These are phyloP conservation scores for Starmera caribaea DNA, from an alignment of 805 yeast species.

Conservation along the genomic window DNA sequence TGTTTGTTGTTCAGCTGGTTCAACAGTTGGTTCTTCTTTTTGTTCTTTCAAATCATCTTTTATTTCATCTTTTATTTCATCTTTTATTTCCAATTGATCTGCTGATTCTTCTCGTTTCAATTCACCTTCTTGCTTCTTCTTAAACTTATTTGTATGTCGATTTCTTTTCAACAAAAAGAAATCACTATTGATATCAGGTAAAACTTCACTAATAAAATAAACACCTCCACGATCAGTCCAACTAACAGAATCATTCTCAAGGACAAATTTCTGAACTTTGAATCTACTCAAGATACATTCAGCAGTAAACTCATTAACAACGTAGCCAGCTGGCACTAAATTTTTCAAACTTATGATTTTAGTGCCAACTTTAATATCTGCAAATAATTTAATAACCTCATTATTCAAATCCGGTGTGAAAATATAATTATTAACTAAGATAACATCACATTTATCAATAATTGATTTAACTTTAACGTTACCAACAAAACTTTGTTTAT, in stretches of 20 bases:
- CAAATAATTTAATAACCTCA: conserved; percentile 55
- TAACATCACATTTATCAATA: conserved; percentile 55
- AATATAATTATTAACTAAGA: conserved; percentile 74
- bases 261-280: conserved; percentile 50
- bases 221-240: conserved; percentile 80
- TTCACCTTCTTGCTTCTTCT: background rate
- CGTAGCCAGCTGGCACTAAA: conserved; percentile 68
- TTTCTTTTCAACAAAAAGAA: background rate
- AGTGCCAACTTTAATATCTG: conserved; percentile 60
- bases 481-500: conserved; percentile 62
- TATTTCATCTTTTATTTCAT: no score
- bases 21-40: no score
- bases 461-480: conserved; percentile 45
- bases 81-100: no score
- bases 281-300: conserved; percentile 56
- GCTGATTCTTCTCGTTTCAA: no score
- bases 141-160: no score
- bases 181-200: conserved; percentile 26
- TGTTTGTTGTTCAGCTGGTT: no score
- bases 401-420: conserved; percentile 70
- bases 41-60: no score
- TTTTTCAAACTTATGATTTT: conserved; percentile 73
- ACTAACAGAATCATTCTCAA: conserved; percentile 67
- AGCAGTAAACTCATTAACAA: conserved; percentile 41
- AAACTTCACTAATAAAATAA: conserved; percentile 68